Conservation (phyloP, 805 yeast species). For the Blastobotrys mokoenaii region DNA sequence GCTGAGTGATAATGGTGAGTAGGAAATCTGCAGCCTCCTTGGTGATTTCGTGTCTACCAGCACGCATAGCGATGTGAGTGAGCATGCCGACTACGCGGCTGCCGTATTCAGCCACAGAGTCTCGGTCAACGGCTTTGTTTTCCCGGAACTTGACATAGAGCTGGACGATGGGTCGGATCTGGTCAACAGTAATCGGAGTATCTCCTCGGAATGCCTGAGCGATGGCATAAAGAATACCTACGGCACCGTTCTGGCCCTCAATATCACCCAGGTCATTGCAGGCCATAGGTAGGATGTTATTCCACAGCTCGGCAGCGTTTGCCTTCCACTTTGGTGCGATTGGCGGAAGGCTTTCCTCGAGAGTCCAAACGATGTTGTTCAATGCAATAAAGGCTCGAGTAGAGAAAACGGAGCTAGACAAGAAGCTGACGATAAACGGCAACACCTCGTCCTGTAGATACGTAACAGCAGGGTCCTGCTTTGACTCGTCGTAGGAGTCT, state of each 20-base stretch:
- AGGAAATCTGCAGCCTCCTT: constrained; percentile 39
- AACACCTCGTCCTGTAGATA: constrained; percentile 10
- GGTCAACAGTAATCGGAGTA: constrained; percentile 10
- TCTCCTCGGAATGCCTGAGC: constrained; percentile 25
- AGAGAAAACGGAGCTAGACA: constrained; percentile 34
- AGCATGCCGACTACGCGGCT: constrained; percentile 41
- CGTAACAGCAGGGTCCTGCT: constrained; percentile 5
- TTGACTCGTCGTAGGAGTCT: constrained; percentile 8
- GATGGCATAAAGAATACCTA: constrained; percentile 41
- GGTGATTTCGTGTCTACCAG: constrained; percentile 39
- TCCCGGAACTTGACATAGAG: neutral
- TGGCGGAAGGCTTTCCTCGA: constrained; percentile 27
- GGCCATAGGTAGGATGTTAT: constrained; percentile 16
- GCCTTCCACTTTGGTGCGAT: constrained; percentile 33
- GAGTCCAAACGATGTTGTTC: constrained; percentile 64
- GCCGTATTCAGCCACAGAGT: neutral
- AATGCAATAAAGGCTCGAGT: constrained; percentile 55
- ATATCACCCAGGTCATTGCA: constrained; percentile 16
- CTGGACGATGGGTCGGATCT: neutral
- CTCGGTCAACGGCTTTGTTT: neutral
- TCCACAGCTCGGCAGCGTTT: constrained; percentile 23
- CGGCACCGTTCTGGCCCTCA: constrained; percentile 25
- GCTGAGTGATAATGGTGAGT: constrained; percentile 24
- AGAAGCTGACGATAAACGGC: constrained; percentile 17
- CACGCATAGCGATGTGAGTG: constrained; percentile 39